Conservation (phyloP, 257 asterid species). For the Nicotiana paniculata region DNA sequence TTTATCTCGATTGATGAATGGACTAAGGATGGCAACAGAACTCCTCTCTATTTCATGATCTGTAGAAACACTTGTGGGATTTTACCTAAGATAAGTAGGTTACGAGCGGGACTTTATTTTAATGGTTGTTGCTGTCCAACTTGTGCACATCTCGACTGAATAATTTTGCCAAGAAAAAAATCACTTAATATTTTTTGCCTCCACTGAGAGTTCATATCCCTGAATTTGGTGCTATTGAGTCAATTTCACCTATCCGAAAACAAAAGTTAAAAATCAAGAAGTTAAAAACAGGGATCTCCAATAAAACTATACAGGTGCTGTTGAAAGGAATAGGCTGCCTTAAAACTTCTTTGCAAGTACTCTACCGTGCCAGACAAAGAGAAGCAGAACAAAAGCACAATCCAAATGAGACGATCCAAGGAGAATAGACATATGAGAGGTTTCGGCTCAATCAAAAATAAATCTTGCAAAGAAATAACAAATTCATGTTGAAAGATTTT, state of each 20-base stretch:
- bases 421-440: not conserved
- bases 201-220: no score
- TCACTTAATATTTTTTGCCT: no score
- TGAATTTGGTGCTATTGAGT: not conserved
- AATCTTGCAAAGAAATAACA: not conserved
- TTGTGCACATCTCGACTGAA: no score
- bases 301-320: not conserved
- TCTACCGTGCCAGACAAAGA: not conserved
- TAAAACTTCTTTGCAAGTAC: not conserved
- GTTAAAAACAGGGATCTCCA: not conserved
- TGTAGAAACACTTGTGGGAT: no score
- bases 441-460: not conserved
- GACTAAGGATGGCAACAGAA: no score
- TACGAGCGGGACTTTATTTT: no score
- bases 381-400: not conserved
- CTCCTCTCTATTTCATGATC: no score
- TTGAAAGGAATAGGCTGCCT: not conserved
- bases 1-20: no score
- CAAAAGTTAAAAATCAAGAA: not conserved
- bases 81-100: no score
- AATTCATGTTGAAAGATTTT: conserved; percentile 6
- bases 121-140: no score
- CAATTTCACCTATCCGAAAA: not conserved
- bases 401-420: not conserved
- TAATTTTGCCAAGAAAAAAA: no score